Conservation (phyloP, 2,329 filamentous ascomycete genomes). For the Gaeumannomyces sp. region DNA sequence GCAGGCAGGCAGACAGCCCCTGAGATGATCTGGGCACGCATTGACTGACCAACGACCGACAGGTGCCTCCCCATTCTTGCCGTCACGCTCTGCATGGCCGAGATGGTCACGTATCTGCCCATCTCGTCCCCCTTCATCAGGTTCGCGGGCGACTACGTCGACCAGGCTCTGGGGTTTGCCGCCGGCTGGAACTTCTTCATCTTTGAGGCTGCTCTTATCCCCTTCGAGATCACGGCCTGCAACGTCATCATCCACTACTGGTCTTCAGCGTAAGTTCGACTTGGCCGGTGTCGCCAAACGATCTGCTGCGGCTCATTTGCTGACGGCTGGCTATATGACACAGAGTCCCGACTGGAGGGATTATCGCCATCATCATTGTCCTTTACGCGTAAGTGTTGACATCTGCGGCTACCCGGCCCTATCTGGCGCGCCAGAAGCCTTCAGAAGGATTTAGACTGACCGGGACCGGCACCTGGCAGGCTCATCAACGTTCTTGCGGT, state of each 20-base stretch:
- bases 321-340: not conserved
- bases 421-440: conserved; percentile 15
- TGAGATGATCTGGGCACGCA: no score
- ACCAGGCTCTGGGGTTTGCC: conserved; percentile 68
- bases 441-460: not conserved
- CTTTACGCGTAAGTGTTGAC: conserved; percentile 34
- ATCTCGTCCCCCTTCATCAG: conserved; percentile 75
- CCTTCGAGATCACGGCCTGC: conserved; percentile 57
- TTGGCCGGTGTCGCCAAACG: not conserved
- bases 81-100: conserved; percentile 50
- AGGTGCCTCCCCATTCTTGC: conserved; percentile 43
- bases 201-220: conserved; percentile 61
- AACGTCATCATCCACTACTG: conserved; percentile 13
- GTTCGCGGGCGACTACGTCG: conserved; percentile 69
- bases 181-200: conserved; percentile 71
- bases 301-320: not conserved
- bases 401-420: not conserved
- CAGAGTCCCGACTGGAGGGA: conserved; percentile 43
- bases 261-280: conserved; percentile 13
- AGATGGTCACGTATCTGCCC: conserved; percentile 72
- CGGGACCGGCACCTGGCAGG: conserved; percentile 23
- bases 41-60: not conserved
- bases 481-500: conserved; percentile 67
- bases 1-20: no score
- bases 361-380: conserved; percentile 53